A percentile compares a stretch with the other conserved stretches of the same genome.
Evolutionary conservation across 2,329 filamentous ascomycete genomes (phyloP).

Genomic region (Botryotinia narcissicola): DNA sequence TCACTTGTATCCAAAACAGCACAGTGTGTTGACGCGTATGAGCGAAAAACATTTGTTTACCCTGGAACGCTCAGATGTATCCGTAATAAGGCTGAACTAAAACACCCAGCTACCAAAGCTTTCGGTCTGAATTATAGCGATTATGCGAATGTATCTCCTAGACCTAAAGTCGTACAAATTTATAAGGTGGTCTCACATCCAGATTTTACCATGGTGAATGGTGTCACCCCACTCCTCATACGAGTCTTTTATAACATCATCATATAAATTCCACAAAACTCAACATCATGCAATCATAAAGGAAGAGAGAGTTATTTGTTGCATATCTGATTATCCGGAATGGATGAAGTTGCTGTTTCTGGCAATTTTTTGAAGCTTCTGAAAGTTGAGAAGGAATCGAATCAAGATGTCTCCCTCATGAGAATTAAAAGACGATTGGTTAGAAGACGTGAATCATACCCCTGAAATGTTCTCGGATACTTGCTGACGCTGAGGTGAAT

Average conservation of each 20-base stretch:
- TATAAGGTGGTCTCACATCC: neutral
- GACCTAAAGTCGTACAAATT: neutral
- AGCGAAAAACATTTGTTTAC: neutral
- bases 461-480: conserved; percentile 13
- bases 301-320: neutral
- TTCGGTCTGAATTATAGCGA: neutral
- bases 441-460: neutral
- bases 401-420: neutral
- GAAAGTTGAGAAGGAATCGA: neutral
- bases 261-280: neutral
- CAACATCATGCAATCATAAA: neutral
- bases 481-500: neutral
- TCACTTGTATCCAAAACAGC: neutral
- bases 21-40: neutral
- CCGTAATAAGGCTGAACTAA: neutral
- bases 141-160: neutral
- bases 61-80: neutral
- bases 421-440: neutral
- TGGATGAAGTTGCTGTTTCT: conserved; percentile 4
- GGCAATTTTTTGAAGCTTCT: neutral
- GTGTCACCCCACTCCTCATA: neutral
- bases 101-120: neutral
- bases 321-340: neutral
- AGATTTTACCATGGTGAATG: neutral
- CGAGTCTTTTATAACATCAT: conserved; percentile 5